phyloP scores from a whole-genome alignment of 202 grass and related monocot species.

The Eragrostis tef region DNA sequence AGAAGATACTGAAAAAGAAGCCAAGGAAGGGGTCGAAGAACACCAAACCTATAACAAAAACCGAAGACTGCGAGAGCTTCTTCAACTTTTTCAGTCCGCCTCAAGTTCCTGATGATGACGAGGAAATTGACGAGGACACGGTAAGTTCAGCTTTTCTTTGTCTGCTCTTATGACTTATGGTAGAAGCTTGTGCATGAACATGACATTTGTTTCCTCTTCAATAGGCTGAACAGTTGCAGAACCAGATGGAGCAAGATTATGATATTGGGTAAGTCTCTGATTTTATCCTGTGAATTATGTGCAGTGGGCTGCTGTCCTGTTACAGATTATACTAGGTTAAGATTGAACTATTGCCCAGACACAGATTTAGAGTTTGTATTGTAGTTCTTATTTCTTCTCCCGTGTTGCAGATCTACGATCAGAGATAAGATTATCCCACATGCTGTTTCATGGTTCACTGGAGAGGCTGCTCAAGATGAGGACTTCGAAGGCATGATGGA shows the following conservation, averaged over 20 bases:
- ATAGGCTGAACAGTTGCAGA: conserved; percentile 88
- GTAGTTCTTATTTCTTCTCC: not conserved
- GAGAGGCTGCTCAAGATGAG: conserved; percentile 85
- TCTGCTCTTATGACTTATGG: not conserved
- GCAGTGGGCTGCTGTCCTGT: not conserved
- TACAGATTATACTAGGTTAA: not conserved
- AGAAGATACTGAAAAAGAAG: conserved; percentile 97
- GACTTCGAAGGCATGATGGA: conserved; percentile 64
- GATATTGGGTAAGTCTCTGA: conserved; percentile 77
- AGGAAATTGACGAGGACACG: conserved; percentile 96
- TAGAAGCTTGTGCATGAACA: not conserved
- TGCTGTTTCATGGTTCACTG: conserved; percentile 91
- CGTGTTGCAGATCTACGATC: conserved; percentile 66
- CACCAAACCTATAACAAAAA: conserved; percentile 91
- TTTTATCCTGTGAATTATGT: not conserved
- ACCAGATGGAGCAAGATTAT: conserved; percentile 93
- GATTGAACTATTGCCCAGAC: not conserved
- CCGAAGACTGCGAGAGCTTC: conserved; percentile 93
- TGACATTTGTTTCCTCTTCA: conserved; percentile 28
- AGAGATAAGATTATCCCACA: conserved; percentile 92
- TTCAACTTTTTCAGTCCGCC: conserved; percentile 99
- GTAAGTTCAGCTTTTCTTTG: conserved; percentile 50
- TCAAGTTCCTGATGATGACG: conserved; percentile 94
- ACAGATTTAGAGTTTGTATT: not conserved
- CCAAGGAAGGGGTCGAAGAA: conserved; percentile 99